Evolutionary conservation across 345 rosid genomes (phyloP).

Genomic region (Isatis tinctoria): DNA sequence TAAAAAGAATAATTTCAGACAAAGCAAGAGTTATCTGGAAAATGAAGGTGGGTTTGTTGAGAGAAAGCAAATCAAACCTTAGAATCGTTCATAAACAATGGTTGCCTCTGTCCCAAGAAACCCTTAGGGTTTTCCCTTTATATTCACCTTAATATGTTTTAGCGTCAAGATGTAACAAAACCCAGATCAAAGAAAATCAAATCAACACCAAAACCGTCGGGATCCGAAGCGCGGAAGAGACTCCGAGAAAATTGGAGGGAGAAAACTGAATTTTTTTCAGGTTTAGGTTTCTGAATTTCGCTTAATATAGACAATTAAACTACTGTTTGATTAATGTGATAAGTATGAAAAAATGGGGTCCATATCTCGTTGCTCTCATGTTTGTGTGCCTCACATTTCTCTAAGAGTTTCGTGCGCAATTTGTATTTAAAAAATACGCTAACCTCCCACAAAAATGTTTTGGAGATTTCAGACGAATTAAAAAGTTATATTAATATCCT

Average conservation of each 20-base stretch:
- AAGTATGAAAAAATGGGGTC: conserved; percentile 14
- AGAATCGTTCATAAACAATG: conserved; percentile 12
- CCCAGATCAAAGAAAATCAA: conserved; percentile 4
- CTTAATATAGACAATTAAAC: conserved; percentile 33
- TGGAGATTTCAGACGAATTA: conserved; percentile 1
- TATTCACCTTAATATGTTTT: neutral
- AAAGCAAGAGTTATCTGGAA: neutral
- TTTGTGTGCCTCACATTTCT: conserved; percentile 34
- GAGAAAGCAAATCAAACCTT: conserved; percentile 23
- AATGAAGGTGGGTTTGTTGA: neutral
- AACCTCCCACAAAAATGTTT: neutral
- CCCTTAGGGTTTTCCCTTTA: conserved; percentile 21
- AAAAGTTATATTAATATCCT: neutral
- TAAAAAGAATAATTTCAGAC: neutral
- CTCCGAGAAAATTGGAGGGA: conserved; percentile 13
- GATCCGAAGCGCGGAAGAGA: conserved; percentile 18
- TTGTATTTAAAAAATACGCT: neutral
- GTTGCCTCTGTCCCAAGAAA: conserved; percentile 21
- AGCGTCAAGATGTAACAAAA: conserved; percentile 6
- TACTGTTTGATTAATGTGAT: neutral
- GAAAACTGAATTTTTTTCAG: conserved; percentile 23
- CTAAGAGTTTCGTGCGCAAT: neutral
- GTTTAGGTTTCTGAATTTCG: conserved; percentile 26
- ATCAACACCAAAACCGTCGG: conserved; percentile 14
- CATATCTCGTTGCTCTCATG: conserved; percentile 20